These are phyloP conservation scores for Colletotrichum sansevieriae DNA, from an alignment of 2,329 filamentous ascomycete genomes.

Conservation along the genomic window DNA sequence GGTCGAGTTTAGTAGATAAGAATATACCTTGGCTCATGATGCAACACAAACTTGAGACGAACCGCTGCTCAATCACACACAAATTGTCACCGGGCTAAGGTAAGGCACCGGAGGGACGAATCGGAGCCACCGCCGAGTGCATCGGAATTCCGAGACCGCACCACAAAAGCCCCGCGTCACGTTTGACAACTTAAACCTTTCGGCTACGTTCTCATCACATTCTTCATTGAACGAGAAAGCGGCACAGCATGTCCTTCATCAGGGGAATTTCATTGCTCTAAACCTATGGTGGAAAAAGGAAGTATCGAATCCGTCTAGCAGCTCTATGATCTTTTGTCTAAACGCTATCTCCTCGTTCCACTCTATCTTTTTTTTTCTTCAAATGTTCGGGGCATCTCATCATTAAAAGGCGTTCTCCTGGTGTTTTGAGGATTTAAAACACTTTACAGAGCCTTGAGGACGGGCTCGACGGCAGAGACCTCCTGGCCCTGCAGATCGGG, in stretches of 20 bases:
- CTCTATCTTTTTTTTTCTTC: not conserved
- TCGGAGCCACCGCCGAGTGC: constrained; percentile 4
- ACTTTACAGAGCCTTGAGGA: constrained; percentile 65
- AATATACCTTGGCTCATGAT: too few relatives aligned
- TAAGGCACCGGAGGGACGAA: not conserved
- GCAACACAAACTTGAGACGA: not conserved
- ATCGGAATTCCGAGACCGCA: constrained; percentile 9
- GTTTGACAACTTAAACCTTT: not conserved
- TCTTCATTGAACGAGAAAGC: too few relatives aligned
- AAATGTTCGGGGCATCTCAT: constrained; percentile 8
- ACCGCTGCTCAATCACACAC: not conserved
- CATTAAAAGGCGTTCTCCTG: not conserved
- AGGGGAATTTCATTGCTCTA: constrained; percentile 24
- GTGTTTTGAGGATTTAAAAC: not conserved
- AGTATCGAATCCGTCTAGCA: constrained; percentile 13
- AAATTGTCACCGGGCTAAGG: too few relatives aligned
- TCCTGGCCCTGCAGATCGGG: constrained; percentile 60
- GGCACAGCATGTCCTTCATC: not conserved
- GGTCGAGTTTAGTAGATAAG: too few relatives aligned
- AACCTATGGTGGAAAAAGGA: constrained; percentile 11
- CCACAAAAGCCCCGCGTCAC: not conserved
- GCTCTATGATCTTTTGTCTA: constrained; percentile 20
- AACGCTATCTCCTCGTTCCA: constrained; percentile 14
- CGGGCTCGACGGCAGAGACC: constrained; percentile 65
- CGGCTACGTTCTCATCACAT: not conserved